Base-by-base conservation (phyloP, 2,329 filamentous ascomycete genomes). In the Fusarium nisikadoi region DNA sequence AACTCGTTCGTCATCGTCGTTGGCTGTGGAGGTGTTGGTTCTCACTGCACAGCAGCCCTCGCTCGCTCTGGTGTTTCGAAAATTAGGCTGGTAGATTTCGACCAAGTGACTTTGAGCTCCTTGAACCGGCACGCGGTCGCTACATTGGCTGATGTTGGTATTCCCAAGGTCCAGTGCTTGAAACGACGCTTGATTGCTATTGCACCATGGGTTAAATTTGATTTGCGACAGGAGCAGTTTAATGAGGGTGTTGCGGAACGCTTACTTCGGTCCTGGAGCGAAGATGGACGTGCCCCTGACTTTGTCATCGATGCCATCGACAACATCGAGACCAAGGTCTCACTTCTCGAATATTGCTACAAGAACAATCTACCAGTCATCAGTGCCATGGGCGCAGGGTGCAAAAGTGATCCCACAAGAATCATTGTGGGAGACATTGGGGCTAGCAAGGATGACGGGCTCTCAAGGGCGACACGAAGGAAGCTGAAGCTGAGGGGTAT, bases 271-370 rank as follows among this genome's bases (percentile, higher is more conserved):
- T 85, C 89, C 0, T 94, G 94, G 91, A 82, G 84, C 33, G 84
- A 83, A 45, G 85, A 82, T 9, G 90, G 85, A 20, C 88, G 87
- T 78, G 87, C 87, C 76, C 94, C 95, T 3, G 92, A 95, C 76
- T 99, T 92, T 78, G 90, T 99, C n/a, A 90, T 99, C 39, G 96
- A 99, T 82, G 97, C 95, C 27, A 99, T 99, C 74, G 96, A 99
- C 82, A 98, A 99, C 79, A 98, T 99, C 70, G 94, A 97, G 56
- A 97, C 94, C 59, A 99, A 99, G 84, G 95, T 99, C 6, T 92
- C 92, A 23, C 84, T 99, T 60, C 86, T 99, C 43, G 91, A 94
- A 77, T 97, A 97, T 83, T 99, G 96, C 83, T 87, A 95, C 79
- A 88, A 91, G 68, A 88, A 94, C 78, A 86, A 87, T 4, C 85